Base-by-base conservation (phyloP, 208 protist species). In the Wallacemonas sp. region DNA sequence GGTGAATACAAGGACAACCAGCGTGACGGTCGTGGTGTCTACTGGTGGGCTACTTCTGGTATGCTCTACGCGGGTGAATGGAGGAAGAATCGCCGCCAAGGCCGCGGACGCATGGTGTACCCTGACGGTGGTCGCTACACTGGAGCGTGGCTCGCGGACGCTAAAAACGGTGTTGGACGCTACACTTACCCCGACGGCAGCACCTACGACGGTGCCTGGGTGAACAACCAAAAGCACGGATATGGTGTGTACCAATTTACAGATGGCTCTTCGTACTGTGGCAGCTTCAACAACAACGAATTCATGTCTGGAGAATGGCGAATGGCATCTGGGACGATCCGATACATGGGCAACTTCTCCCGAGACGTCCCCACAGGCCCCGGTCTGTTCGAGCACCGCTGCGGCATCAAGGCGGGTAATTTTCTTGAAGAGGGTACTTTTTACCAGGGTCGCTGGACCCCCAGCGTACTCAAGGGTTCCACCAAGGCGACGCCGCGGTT, bases 141-240 rank as follows among this genome's bases (percentile, higher is more conserved):
- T 14, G 91, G 91, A 6, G 26, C 33, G 6, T 97, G 91, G 91
- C 53, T 66, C 22, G 72, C 79, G 41, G 84, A 93, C 65, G 62
- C 60, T 60, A 88, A 92, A 47, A 78, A 75, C 58, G 90, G 90
- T 26, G 61, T 65, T 17, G 90, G 90, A 21, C 88, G 77, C 53
- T 96, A 94, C 69, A 75, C 82, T 15, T 94, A 94, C 74, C 65
- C 78, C n/a, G 84, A 92, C 61, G 90, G 88, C 36, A 93, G 88
- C 74, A 89, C 71, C 72, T 96, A 96, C 79, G 79, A 92, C 47
- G 90, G 90, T 24, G 39, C 63, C 21, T 96, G 87, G 86, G 72
- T 75, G 22, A 68, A 82, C 63, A 85, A 91, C 42, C 74, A 88
- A 47, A 88, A 91, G 61, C 83, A 94, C 51, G 88, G 90, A 30